Base-by-base conservation (phyloP, 768 basidiomycete genomes). In the Lentinula sp. region DNA sequence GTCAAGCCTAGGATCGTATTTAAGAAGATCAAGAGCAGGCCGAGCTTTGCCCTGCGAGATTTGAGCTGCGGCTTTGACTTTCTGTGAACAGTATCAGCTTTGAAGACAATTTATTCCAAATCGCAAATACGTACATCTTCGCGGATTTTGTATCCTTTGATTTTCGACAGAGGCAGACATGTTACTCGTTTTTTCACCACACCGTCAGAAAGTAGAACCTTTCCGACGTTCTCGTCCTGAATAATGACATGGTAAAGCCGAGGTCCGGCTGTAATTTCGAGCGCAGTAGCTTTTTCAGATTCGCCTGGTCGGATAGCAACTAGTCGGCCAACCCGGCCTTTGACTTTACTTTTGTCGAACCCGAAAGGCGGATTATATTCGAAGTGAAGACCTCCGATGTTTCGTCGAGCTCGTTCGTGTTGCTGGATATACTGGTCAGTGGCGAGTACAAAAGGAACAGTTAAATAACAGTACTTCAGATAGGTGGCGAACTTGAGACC, bases 161-260 rank as follows among this genome's bases (percentile, higher is more conserved):
- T 95, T 76, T 94, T 96, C 73, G 88, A 96, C 52, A 99, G 76
- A 0, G 96, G 96, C 65, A 98, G 94, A 71, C 97, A 86, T 0
- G 94, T 97, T 18, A 96, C 91, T 18, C 95, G 85, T 73, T 89
- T 93, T 76, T 84, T 88, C 65, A 98, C 83, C 53, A 78, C 69
- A 10, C 81, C 80, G 51, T 89, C 85, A 69, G 89, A 83, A 51
- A 98, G 76, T 28, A 98, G 80, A 32, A 90, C 86, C 66, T 89
- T 91, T 32, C 94, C 95, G 49, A 95, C 84, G 60, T 82, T 82
- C 73, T 98, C 95, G 68, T 96, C 87, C 65, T 95, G 87, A 7
- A 98, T 91, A 31, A 98, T 90, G 40, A 98, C 93, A 64, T 98
- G 93, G 74, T 90, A 97, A 8, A 99, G 78, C 65, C 89, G 90